Base-by-base conservation (phyloP, 371 early-diverging fungal genomes). In the Thermomucor indicae-seudaticae region DNA sequence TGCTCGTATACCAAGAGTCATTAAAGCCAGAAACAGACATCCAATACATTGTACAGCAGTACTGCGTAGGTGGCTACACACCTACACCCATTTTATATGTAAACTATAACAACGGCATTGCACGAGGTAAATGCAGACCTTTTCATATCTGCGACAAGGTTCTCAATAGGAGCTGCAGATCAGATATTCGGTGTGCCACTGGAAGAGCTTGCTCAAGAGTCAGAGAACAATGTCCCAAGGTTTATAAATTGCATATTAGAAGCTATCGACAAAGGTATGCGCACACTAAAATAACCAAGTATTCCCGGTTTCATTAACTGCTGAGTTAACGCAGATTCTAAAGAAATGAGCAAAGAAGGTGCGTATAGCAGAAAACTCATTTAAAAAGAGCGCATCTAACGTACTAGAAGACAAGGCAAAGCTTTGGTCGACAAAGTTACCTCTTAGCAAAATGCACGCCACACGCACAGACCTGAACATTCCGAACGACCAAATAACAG, bases 141-240 rank as follows among this genome's bases (percentile, higher is more conserved):
- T 16, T 35, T 23, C 24, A 10, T 22, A n/a, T 34, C 14, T 47
- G 23, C 12, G 6, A 35, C 12, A 32, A 32, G 6, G 43, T 20
- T 4, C 29, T 12, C 6, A 44, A n/a, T 6, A 2, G 12, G 45
- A 0, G 17, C 0, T 11, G 32, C 1, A 77, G 86, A 85, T 61
- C 89, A 89, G 70, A 72, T 81, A 10, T 89, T 88, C 72, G 90
- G 88, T 20, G 84, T 88, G 24, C 64, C 83, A n/a, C 70, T 89
- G 42, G 86, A 83, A 20, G 85, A 84, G 42, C 73, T 85, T 32
- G 78, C 78, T 23, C 65, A 77, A 43, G 74, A 79, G 28, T 65
- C 72, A 19, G 74, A 75, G 27, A 76, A 74, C 53, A 64, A 65
- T 37, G 72, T 84, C 5, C 88, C 90, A 8, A 64, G 65, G 43